Evolutionary conservation across 805 yeast genomes (phyloP).

Genomic region (Brettanomyces naardenensis): DNA sequence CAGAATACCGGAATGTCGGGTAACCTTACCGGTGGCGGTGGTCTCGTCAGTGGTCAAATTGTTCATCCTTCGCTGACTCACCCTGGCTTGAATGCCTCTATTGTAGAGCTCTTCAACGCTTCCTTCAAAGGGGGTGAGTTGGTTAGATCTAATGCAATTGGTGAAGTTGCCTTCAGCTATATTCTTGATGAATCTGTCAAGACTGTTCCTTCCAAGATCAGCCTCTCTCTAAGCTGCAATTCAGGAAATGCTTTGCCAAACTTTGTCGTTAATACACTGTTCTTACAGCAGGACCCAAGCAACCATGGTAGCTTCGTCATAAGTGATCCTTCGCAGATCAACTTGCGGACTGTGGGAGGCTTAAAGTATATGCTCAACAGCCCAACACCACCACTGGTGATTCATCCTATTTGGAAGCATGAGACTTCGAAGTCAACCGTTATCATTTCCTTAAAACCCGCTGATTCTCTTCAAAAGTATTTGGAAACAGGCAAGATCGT

Average conservation of each 20-base stretch:
- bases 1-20: conserved; percentile 31
- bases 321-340: conserved; percentile 40
- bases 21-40: conserved; percentile 26
- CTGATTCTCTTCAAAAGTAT: conserved; percentile 33
- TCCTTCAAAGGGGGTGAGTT: conserved; percentile 61
- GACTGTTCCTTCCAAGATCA: conserved; percentile 34
- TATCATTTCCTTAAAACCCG: conserved; percentile 59
- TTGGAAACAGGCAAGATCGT: conserved; percentile 30
- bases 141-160: conserved; percentile 55
- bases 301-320: conserved; percentile 27
- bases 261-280: conserved; percentile 44
- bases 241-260: conserved; percentile 33
- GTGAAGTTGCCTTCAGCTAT: conserved; percentile 82
- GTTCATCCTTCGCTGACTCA: conserved; percentile 43
- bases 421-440: conserved; percentile 81
- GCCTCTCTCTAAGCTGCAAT: conserved; percentile 30
- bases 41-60: conserved; percentile 26
- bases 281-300: conserved; percentile 36
- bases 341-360: conserved; percentile 69
- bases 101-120: conserved; percentile 82
- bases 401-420: conserved; percentile 85
- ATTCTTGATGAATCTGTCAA: conserved; percentile 26
- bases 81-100: conserved; percentile 71
- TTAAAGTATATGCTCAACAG: conserved; percentile 60
- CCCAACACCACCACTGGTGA: conserved; percentile 54